Evolutionary conservation across 805 yeast genomes (phyloP), one percentile per base, ranked within the genome.

Genomic region (Saccharomycopsis fibuligera): DNA sequence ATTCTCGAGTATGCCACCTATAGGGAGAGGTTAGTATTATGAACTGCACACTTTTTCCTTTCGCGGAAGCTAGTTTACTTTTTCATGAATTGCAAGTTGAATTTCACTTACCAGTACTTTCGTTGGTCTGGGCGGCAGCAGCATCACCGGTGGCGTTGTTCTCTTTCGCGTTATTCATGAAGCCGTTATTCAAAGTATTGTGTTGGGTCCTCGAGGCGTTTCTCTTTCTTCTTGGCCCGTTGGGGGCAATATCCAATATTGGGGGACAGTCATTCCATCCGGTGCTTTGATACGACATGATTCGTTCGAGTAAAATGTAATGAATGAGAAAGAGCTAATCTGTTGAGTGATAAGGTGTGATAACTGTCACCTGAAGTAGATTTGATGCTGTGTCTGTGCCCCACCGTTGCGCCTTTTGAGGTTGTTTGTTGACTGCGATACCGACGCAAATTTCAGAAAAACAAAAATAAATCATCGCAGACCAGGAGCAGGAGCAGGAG

Each of bases 261-360:
- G 70, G 62, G 0, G 81, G 81, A 58, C 82, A 78, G 60, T 79
- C 86, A 57, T 79, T 79, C 84, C 84, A 79, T 12, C 83, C 84
- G 2, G 58, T 55, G 1, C 58, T 42, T n/a, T 33, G 43, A 19
- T 45, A 46, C 23, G 52, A 29, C 48, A 49, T 49, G 16, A 16
- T 41, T 8, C 8, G 9, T 23, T 23, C n/a, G n/a, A n/a, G n/a
- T n/a, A n/a, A n/a, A n/a, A n/a, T n/a, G n/a, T n/a, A n/a, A n/a
- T n/a, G n/a, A n/a, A n/a, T n/a, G n/a, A n/a, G n/a, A n/a, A n/a
- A n/a, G n/a, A n/a, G n/a, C n/a, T n/a, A n/a, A n/a, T n/a, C n/a
- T n/a, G n/a, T n/a, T n/a, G n/a, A n/a, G n/a, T n/a, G n/a, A n/a
- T n/a, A n/a, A n/a, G n/a, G n/a, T n/a, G n/a, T n/a, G n/a, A n/a